Base-by-base conservation (phyloP, 345 rosid genomes). In the Camelina laxa region DNA sequence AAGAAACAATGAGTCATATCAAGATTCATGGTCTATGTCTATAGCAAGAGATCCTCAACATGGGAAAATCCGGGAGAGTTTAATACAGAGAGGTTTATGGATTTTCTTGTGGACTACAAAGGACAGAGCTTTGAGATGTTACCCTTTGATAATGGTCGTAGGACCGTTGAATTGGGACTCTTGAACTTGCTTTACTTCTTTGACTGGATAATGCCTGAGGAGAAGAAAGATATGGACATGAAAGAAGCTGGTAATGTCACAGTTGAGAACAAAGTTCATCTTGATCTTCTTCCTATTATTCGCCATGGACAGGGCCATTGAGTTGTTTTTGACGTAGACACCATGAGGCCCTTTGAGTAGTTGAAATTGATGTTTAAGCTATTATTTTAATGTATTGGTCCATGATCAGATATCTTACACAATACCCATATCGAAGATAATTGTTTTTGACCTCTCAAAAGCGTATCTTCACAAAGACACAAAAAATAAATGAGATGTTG, bases 1-100 rank as follows among this genome's bases (percentile, higher is more conserved):
- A 86, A 69, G 89, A 82, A 74, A 75, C 86, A 50, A 82, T 70
- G 81, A 79, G 74, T 53, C 76, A 80, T 0, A 42, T 78, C 57
- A 72, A 57, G 56, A 57, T 69, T 31, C 65, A 69, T 14, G 74
- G 74, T 16, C n/a, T n/a, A n/a, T n/a, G n/a, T n/a, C n/a, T n/a
- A n/a, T n/a, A n/a, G n/a, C 47, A 57, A 3, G 74, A 58, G n/a
- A n/a, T n/a, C 53, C 22, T 2, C 1, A 48, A 17, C 8, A 17
- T 48, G 53, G 53, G 17, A 16, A 48, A 48, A 48, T 2, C 53
- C 53, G 1, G 53, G 9, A 2, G 53, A 48, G 53, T 48, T 48
- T 48, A 17, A 48, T 6, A 20, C 53, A 2, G 53, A 48, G 20
- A 49, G 55, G 55, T 49, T 49, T 49, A 9, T 49, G 2, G 55